Percentiles rank a stretch among this genome's conserved stretches.
Evolutionary conservation across 2,329 filamentous ascomycete species (phyloP).

Genomic region (Fusarium globosum): DNA sequence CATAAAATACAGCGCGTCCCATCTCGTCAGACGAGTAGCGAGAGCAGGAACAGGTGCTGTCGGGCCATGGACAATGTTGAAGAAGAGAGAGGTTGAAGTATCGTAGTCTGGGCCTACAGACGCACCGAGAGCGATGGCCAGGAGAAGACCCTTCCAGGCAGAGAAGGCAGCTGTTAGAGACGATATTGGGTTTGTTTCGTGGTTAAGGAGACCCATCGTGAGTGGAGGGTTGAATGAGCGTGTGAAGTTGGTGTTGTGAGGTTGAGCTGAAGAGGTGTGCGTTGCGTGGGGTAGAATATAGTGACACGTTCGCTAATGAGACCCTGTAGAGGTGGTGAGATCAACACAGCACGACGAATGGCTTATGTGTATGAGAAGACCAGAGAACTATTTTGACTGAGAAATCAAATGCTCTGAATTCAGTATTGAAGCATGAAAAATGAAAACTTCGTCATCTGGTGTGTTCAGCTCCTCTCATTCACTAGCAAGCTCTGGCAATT

Average conservation of each 20-base stretch:
- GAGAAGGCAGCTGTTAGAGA: conserved; percentile 58
- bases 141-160: conserved; percentile 74
- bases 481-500: no score
- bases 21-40: conserved; percentile 72
- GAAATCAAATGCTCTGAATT: not conserved
- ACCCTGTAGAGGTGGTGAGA: not conserved
- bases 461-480: not conserved
- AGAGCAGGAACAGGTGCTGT: conserved; percentile 58
- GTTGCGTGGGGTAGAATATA: conserved; percentile 24
- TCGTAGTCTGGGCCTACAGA: conserved; percentile 75
- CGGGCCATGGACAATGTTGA: conserved; percentile 49
- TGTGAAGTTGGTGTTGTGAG: conserved; percentile 1
- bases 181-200: conserved; percentile 33
- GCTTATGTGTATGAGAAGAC: not conserved
- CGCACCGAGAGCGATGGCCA: conserved; percentile 67
- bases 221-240: not conserved
- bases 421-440: not conserved
- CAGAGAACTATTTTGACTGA: not conserved
- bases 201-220: conserved; percentile 32
- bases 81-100: conserved; percentile 73
- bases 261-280: conserved; percentile 17
- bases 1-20: conserved; percentile 85
- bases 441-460: no score
- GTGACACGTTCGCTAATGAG: conserved; percentile 21
- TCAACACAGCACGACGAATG: not conserved